Conservation (phyloP, 257 asterid genomes). For the Linaria vulgaris region DNA sequence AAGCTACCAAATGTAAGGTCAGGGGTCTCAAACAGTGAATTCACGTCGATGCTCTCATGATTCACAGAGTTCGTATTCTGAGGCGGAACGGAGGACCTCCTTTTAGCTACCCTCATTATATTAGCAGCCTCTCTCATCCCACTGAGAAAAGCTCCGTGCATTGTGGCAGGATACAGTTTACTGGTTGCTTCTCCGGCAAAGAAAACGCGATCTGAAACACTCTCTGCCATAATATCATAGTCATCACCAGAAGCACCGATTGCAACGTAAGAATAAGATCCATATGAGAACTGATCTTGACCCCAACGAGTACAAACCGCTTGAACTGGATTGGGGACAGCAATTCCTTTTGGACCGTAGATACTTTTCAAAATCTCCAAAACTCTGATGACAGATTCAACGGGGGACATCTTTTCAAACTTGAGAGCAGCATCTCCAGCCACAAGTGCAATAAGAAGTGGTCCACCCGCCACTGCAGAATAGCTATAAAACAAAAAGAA, state of each 20-base stretch:
- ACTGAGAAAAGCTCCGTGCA: slow-evolving; percentile 98
- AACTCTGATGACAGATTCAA: slow-evolving; percentile 73
- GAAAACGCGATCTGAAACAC: slow-evolving; percentile 70
- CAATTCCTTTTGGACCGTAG: slow-evolving; percentile 92
- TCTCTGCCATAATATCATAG: slow-evolving; percentile 88
- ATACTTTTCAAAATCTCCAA: slow-evolving; percentile 85
- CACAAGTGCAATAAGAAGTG: slow-evolving; percentile 89
- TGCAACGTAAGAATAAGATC: slow-evolving; percentile 94
- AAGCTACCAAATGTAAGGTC: slow-evolving; percentile 71
- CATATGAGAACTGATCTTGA: slow-evolving; percentile 82
- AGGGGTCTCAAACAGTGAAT: slow-evolving; percentile 58
- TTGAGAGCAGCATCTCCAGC: slow-evolving; percentile 96
- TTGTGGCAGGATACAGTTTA: slow-evolving; percentile 93
- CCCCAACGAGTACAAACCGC: slow-evolving; percentile 99
- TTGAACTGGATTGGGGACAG: slow-evolving; percentile 90
- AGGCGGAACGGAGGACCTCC: slow-evolving; percentile 32
- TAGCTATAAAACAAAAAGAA: slow-evolving; percentile 90
- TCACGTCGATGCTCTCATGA: slow-evolving; percentile 41
- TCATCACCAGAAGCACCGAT: slow-evolving; percentile 97
- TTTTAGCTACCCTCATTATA: slow-evolving; percentile 67
- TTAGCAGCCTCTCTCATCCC: slow-evolving; percentile 99
- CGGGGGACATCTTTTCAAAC: slow-evolving; percentile 78
- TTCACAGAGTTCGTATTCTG: slow-evolving; percentile 29
- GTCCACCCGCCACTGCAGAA: slow-evolving; percentile 93
- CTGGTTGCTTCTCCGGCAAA: slow-evolving; percentile 99